Evolutionary conservation across 805 yeast genomes (phyloP).

Genomic region (Lipomyces sp.): DNA sequence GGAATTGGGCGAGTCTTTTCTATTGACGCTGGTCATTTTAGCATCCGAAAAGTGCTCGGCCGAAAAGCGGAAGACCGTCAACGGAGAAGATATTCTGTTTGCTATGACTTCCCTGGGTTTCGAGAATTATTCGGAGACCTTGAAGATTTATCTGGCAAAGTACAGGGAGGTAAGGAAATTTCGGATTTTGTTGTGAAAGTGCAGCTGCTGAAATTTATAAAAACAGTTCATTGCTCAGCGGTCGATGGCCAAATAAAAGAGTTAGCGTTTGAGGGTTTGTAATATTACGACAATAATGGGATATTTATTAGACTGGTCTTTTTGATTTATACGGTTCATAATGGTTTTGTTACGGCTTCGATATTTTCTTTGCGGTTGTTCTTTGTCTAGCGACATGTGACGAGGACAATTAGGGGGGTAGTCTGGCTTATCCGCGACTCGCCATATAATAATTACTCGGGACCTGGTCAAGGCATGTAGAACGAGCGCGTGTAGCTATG

Average conservation of each 20-base stretch:
- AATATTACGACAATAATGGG: constrained; percentile 8
- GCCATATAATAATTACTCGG: too few relatives aligned
- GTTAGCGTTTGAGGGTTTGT: not conserved
- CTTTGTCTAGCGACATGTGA: not conserved
- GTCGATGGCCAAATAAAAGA: constrained; percentile 11
- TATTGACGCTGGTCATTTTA: constrained; percentile 4
- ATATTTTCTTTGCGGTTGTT: not conserved
- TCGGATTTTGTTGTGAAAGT: not conserved
- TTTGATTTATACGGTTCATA: not conserved
- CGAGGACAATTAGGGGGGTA: not conserved
- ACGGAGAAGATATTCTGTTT: constrained; percentile 69
- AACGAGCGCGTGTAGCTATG: too few relatives aligned
- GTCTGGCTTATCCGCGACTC: not conserved
- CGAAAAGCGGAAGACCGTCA: constrained; percentile 70
- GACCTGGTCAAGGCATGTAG: not conserved
- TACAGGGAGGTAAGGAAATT: constrained; percentile 53
- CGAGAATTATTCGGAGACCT: constrained; percentile 70
- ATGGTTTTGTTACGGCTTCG: not conserved
- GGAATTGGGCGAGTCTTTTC: too few relatives aligned
- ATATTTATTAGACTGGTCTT: constrained; percentile 1
- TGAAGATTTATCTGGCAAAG: constrained; percentile 69
- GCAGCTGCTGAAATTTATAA: not conserved
- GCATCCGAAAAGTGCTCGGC: constrained; percentile 64
- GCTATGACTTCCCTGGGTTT: constrained; percentile 70
- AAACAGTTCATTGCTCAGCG: constrained; percentile 24